A percentile compares a stretch with the other conserved stretches of the same genome.
Evolutionary conservation across 1,284 basidiomycete genomes (phyloP).

Genomic region (Microbotryum violaceum): DNA sequence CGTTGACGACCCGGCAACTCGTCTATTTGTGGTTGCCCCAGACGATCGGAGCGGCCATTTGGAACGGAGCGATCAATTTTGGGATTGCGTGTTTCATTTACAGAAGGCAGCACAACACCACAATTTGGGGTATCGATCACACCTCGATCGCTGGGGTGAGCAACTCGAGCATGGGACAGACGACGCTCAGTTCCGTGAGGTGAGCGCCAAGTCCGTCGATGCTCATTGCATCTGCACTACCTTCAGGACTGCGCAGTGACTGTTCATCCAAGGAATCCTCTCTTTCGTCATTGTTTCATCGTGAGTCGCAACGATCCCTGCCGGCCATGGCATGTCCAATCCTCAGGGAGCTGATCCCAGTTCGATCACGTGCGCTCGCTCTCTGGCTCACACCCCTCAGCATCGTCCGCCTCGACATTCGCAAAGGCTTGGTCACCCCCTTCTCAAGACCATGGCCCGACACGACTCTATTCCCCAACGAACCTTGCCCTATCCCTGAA

Average conservation of each 20-base stretch:
- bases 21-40: slow-evolving; percentile 24
- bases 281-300: slow-evolving; percentile 33
- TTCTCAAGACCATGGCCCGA: slow-evolving; percentile 33
- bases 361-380: too few relatives aligned
- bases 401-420: slow-evolving; percentile 36
- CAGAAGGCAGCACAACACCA: slow-evolving; percentile 12
- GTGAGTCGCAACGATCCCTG: too few relatives aligned
- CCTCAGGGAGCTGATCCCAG: too few relatives aligned
- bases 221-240: not conserved
- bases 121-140: slow-evolving; percentile 23
- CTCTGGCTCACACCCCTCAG: not conserved
- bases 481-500: slow-evolving; percentile 9
- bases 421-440: slow-evolving; percentile 28
- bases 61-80: slow-evolving; percentile 34
- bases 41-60: slow-evolving; percentile 18
- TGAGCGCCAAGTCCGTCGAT: not conserved
- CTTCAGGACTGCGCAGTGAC: slow-evolving; percentile 34
- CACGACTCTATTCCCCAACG: slow-evolving; percentile 26
- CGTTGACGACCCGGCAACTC: not conserved
- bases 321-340: too few relatives aligned
- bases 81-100: slow-evolving; percentile 34
- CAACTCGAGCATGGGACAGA: not conserved
- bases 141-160: slow-evolving; percentile 17
- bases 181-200: not conserved
- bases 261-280: slow-evolving; percentile 36